phyloP scores from a whole-genome alignment of 2,329 filamentous ascomycete species.

The Aspergillus sp. region DNA sequence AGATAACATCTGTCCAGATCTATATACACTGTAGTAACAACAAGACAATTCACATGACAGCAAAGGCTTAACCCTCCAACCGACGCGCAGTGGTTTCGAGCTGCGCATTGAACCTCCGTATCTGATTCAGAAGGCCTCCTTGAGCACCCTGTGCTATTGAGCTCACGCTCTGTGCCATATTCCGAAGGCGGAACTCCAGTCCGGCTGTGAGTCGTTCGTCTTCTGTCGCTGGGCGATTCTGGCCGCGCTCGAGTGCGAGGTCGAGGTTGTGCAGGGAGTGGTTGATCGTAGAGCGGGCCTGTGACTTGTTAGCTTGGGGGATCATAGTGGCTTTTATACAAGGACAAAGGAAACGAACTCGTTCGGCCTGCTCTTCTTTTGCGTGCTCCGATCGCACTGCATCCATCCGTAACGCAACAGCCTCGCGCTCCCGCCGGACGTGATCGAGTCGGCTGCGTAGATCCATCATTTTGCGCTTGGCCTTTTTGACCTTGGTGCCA shows the following conservation, averaged over 20 bases:
- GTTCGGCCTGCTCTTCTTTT: slow-evolving; percentile 37
- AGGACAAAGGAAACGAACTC: slow-evolving; percentile 24
- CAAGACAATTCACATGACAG: background rate
- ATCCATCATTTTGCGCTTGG: slow-evolving; percentile 46
- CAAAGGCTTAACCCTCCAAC: slow-evolving; percentile 23
- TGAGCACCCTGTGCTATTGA: slow-evolving; percentile 36
- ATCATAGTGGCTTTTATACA: background rate
- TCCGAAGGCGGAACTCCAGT: slow-evolving; percentile 45
- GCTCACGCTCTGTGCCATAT: slow-evolving; percentile 42
- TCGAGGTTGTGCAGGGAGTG: slow-evolving; percentile 45
- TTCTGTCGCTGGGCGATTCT: slow-evolving; percentile 21
- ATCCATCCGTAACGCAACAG: slow-evolving; percentile 52
- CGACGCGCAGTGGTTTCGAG: slow-evolving; percentile 36
- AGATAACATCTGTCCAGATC: background rate
- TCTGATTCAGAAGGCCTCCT: slow-evolving; percentile 42
- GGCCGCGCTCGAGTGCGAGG: slow-evolving; percentile 40
- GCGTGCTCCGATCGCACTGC: slow-evolving; percentile 44
- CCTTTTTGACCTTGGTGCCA: slow-evolving; percentile 45
- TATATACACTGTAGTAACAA: background rate
- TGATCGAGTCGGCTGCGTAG: slow-evolving; percentile 49
- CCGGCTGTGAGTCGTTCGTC: slow-evolving; percentile 29
- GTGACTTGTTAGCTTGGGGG: background rate
- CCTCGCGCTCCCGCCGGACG: slow-evolving; percentile 50
- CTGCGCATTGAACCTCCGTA: slow-evolving; percentile 44
- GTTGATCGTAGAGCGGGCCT: slow-evolving; percentile 43